Evolutionary conservation across 129 eudicot species (phyloP).

Genomic region (Lonicera japonica): DNA sequence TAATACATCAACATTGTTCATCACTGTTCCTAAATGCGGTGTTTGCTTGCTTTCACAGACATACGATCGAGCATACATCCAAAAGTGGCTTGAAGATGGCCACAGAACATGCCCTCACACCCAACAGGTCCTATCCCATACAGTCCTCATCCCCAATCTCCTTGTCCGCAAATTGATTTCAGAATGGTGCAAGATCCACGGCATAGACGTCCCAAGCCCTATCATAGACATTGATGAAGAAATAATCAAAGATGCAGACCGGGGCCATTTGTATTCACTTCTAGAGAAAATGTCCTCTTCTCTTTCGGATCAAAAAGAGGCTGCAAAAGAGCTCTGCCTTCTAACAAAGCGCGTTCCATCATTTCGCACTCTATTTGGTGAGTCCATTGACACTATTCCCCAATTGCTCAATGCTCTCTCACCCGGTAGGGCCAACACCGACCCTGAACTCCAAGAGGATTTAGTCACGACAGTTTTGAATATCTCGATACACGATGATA

Average conservation of each 20-base stretch:
- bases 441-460: constrained; percentile 31
- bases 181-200: constrained; percentile 27
- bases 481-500: constrained; percentile 21
- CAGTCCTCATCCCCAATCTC: constrained; percentile 31
- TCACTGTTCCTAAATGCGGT: background rate
- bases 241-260: constrained; percentile 15
- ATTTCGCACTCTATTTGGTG: constrained; percentile 32
- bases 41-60: constrained; percentile 28
- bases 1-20: background rate
- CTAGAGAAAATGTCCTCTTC: constrained; percentile 33
- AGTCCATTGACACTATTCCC: constrained; percentile 24
- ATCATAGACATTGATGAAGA: constrained; percentile 14
- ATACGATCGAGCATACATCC: constrained; percentile 34
- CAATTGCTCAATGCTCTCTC: constrained; percentile 21
- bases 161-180: constrained; percentile 24
- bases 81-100: constrained; percentile 36
- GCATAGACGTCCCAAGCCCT: constrained; percentile 18
- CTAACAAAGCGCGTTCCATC: constrained; percentile 29
- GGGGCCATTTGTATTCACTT: constrained; percentile 16
- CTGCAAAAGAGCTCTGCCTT: constrained; percentile 29
- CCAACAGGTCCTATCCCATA: constrained; percentile 33
- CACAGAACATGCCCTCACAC: constrained; percentile 34
- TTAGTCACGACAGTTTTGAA: constrained; percentile 24
- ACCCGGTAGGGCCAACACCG: constrained; percentile 2
- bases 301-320: constrained; percentile 27